Conservation (phyloP, 2,329 filamentous ascomycete genomes). For the Ophiostoma ulmi region DNA sequence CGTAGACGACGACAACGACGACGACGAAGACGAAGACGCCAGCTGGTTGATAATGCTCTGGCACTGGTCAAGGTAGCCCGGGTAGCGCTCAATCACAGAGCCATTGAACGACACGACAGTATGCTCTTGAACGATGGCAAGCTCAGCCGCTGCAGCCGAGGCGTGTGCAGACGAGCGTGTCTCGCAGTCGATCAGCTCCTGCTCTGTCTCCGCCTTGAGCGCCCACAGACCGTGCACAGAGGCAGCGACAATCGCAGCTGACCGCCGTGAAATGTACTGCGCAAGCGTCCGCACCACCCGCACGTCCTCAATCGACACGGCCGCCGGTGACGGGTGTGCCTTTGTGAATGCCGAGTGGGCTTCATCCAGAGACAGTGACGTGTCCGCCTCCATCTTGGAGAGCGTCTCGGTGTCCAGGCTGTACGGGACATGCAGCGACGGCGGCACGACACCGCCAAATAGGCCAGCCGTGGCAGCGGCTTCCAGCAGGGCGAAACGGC, state of each 20-base stretch:
- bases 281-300: slow-evolving; percentile 49
- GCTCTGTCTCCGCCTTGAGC: slow-evolving; percentile 47
- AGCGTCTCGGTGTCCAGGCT: slow-evolving; percentile 57
- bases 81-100: slow-evolving; percentile 74
- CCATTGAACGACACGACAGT: slow-evolving; percentile 73
- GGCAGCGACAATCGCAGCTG: slow-evolving; percentile 55
- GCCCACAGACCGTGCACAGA: slow-evolving; percentile 57
- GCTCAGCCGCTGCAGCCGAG: slow-evolving; percentile 45
- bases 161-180: slow-evolving; percentile 29
- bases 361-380: slow-evolving; percentile 38
- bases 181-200: slow-evolving; percentile 36
- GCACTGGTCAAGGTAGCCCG: slow-evolving; percentile 57
- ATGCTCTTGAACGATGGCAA: slow-evolving; percentile 36
- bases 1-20: slow-evolving; percentile 25
- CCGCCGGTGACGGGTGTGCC: slow-evolving; percentile 42
- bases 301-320: slow-evolving; percentile 45
- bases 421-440: slow-evolving; percentile 49
- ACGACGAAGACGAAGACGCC: slow-evolving; percentile 25
- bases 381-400: slow-evolving; percentile 47
- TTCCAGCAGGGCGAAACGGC: slow-evolving; percentile 53
- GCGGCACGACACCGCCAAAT: slow-evolving; percentile 53
- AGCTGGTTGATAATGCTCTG: slow-evolving; percentile 61
- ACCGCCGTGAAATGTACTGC: slow-evolving; percentile 52
- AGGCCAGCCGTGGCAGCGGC: slow-evolving; percentile 51
- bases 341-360: slow-evolving; percentile 47